Percentiles rank a stretch among this genome's conserved stretches.
These are phyloP conservation scores for Pholiota molesta DNA, from an alignment of 768 basidiomycete species.

Conservation along the genomic window DNA sequence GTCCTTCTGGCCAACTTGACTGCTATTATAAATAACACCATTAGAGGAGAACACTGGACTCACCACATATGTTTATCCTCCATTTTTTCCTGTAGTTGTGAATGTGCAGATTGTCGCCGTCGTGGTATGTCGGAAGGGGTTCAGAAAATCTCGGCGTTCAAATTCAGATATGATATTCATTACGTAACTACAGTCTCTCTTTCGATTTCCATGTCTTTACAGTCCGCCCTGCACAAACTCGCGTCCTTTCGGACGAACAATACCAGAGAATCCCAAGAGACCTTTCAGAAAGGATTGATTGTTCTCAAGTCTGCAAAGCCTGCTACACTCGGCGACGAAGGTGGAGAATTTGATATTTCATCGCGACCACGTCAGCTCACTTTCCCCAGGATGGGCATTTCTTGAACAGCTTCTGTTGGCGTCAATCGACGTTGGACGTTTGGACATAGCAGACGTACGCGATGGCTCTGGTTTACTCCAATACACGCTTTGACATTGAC, in stretches of 20 bases:
- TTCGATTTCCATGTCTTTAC: constrained; percentile 42
- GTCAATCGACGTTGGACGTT: constrained; percentile 71
- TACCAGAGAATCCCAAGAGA: constrained; percentile 58
- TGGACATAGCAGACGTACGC: constrained; percentile 77
- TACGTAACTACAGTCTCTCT: constrained; percentile 11
- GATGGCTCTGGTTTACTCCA: constrained; percentile 1
- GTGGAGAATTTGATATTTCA: constrained; percentile 32
- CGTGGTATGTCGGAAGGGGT: not conserved
- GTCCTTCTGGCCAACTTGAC: constrained; percentile 24
- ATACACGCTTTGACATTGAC: constrained; percentile 28
- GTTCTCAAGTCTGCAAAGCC: constrained; percentile 51
- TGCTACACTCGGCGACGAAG: constrained; percentile 56
- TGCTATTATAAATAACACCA: constrained; percentile 21
- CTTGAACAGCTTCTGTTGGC: constrained; percentile 82
- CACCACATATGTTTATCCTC: not conserved
- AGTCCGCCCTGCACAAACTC: constrained; percentile 52
- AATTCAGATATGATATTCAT: not conserved
- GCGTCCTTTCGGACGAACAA: constrained; percentile 57
- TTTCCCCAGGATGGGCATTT: constrained; percentile 68
- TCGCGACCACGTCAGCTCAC: constrained; percentile 16
- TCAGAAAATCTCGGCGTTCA: not conserved
- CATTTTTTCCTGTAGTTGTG: not conserved
- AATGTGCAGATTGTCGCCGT: not conserved
- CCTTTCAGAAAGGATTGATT: constrained; percentile 53
- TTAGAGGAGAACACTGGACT: not conserved